Conservation (phyloP, 1,139 yeast species). For the Kodamaea alishanica region DNA sequence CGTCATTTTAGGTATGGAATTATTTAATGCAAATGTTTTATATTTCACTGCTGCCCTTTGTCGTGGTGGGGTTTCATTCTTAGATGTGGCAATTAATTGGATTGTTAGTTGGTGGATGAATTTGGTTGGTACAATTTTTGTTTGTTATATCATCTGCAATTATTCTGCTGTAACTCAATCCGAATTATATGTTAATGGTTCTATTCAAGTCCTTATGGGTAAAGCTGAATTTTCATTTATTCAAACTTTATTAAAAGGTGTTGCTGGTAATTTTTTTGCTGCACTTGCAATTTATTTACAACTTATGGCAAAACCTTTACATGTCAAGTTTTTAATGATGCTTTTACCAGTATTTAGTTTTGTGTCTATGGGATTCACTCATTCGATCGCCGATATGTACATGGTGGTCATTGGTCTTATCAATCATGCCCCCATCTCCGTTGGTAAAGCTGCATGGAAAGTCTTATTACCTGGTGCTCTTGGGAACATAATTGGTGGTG, state of each 20-base stretch:
- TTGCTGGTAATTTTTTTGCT: constrained; percentile 76
- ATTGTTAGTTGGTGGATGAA: constrained; percentile 64
- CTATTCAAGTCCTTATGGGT: constrained; percentile 41
- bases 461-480: constrained; percentile 60
- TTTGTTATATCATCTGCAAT: constrained; percentile 58
- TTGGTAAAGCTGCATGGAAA: constrained; percentile 69
- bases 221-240: constrained; percentile 51
- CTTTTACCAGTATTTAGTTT: constrained; percentile 67
- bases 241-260: constrained; percentile 58
- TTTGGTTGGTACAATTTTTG: constrained; percentile 60
- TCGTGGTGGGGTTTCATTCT: constrained; percentile 62
- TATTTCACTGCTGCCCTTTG: constrained; percentile 65
- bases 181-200: constrained; percentile 41
- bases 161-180: constrained; percentile 46
- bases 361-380: constrained; percentile 72
- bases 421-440: constrained; percentile 59
- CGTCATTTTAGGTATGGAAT: constrained; percentile 67
- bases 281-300: constrained; percentile 72
- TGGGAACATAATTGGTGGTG: constrained; percentile 73
- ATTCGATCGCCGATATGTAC: constrained; percentile 79
- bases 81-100: constrained; percentile 68
- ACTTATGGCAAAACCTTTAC: constrained; percentile 74
- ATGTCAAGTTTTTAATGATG: constrained; percentile 67
- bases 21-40: constrained; percentile 67
- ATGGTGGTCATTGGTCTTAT: constrained; percentile 61